Evolutionary conservation across 148 eudicot species (phyloP).

Genomic region (Arctostaphylos glauca): DNA sequence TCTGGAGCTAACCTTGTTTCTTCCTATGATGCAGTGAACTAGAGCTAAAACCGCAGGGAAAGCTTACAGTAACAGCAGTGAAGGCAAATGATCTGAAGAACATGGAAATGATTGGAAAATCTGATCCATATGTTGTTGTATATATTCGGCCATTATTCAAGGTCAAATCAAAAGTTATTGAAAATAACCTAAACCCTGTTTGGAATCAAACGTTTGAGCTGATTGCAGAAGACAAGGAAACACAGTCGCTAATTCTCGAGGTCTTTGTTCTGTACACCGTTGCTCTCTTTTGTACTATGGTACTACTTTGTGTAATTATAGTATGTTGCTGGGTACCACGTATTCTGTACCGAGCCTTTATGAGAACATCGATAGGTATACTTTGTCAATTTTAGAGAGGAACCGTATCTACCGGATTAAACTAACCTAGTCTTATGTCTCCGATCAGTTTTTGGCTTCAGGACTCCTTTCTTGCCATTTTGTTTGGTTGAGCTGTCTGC

Average conservation of each 20-base stretch:
- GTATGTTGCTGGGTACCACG: neutral
- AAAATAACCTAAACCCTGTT: constrained; percentile 84
- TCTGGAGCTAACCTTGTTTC: constrained; percentile 8
- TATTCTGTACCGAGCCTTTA: neutral
- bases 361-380: neutral
- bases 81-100: constrained; percentile 86
- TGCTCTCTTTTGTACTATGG: neutral
- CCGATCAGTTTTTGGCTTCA: neutral
- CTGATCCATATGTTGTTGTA: constrained; percentile 81
- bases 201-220: constrained; percentile 89
- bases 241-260: constrained; percentile 79
- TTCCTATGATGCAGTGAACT: constrained; percentile 62
- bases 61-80: constrained; percentile 69
- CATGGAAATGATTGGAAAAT: constrained; percentile 90
- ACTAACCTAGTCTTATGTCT: neutral
- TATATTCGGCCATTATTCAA: constrained; percentile 77
- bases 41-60: constrained; percentile 98
- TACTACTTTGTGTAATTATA: neutral
- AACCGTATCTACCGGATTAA: neutral
- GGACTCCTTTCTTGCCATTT: neutral
- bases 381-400: neutral
- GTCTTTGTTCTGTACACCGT: constrained; percentile 40
- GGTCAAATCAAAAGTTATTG: constrained; percentile 76
- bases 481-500: neutral
- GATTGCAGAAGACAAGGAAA: constrained; percentile 94